A percentile compares a stretch with the other conserved stretches of the same genome.
These are phyloP conservation scores for Neonectria hederae DNA, from an alignment of 2,329 filamentous ascomycete genomes.

Conservation along the genomic window DNA sequence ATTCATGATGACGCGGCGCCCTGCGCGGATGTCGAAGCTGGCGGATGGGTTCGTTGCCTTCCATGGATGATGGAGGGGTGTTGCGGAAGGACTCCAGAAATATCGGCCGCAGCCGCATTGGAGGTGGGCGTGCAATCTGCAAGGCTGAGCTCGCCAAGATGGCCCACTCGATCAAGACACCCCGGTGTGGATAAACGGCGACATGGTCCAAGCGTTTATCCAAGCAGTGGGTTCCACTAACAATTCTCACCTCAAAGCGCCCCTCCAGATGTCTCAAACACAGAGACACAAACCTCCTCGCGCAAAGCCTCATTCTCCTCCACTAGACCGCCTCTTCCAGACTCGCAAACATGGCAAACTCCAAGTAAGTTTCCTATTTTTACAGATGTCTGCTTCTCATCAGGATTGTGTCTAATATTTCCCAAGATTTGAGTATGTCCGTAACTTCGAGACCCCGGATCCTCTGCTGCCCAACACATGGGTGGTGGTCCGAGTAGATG, in stretches of 20 bases:
- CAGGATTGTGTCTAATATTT: conserved; percentile 24
- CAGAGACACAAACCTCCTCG: conserved; percentile 22
- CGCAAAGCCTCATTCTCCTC: conserved; percentile 10
- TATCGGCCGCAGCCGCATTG: conserved; percentile 37
- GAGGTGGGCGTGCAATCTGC: conserved; percentile 39
- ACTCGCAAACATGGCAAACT: conserved; percentile 60
- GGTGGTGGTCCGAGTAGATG: conserved; percentile 94
- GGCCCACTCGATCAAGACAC: not conserved
- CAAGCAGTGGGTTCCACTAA: conserved; percentile 36
- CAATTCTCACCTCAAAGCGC: conserved; percentile 38
- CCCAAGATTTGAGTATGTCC: conserved; percentile 90
- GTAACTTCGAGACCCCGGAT: conserved; percentile 85
- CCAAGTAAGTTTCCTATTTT: conserved; percentile 54
- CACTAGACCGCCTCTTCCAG: conserved; percentile 1
- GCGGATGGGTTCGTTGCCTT: conserved; percentile 23
- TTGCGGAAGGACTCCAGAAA: conserved; percentile 33
- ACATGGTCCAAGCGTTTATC: conserved; percentile 25
- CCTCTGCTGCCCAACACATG: conserved; percentile 87
- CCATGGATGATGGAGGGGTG: conserved; percentile 33
- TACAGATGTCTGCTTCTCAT: not conserved
- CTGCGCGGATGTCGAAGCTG: conserved; percentile 2
- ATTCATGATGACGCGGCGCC: conserved; percentile 57
- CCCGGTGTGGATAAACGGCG: conserved; percentile 25
- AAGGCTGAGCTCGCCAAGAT: conserved; percentile 45
- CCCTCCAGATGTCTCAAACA: conserved; percentile 32